A percentile compares a stretch with the other conserved stretches of the same genome.
Conservation (phyloP, 2,329 filamentous ascomycete genomes). For the Calonectria crousiana region DNA sequence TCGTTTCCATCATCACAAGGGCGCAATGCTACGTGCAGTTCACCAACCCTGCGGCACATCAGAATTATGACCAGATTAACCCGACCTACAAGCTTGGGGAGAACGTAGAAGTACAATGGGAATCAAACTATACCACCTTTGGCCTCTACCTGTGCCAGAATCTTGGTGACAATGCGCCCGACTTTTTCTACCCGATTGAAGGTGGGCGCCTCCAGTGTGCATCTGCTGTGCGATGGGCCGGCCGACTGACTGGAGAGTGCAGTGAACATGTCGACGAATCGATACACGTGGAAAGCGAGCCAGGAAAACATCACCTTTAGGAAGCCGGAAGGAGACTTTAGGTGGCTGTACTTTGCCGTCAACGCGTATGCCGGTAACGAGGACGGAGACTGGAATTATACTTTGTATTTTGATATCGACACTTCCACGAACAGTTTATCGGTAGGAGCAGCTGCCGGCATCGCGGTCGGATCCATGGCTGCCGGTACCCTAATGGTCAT, state of each 20-base stretch:
- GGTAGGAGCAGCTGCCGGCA: neutral
- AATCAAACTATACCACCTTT: neutral
- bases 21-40: neutral
- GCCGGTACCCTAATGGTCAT: neutral
- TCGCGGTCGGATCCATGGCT: neutral
- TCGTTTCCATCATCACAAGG: neutral
- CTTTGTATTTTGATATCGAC: neutral
- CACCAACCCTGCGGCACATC: neutral
- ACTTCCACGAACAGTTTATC: neutral
- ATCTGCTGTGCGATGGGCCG: no score
- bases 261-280: neutral
- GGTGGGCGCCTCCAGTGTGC: neutral
- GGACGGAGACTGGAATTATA: neutral
- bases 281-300: neutral
- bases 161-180: neutral
- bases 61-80: neutral
- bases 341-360: neutral
- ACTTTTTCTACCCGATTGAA: neutral
- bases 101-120: neutral
- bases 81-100: neutral
- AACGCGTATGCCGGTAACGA: neutral
- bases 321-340: neutral
- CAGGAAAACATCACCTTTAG: neutral
- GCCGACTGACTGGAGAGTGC: neutral
- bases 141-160: neutral